phyloP scores from a whole-genome alignment of 768 basidiomycete species.

The Clitopilus passeckerianus region DNA sequence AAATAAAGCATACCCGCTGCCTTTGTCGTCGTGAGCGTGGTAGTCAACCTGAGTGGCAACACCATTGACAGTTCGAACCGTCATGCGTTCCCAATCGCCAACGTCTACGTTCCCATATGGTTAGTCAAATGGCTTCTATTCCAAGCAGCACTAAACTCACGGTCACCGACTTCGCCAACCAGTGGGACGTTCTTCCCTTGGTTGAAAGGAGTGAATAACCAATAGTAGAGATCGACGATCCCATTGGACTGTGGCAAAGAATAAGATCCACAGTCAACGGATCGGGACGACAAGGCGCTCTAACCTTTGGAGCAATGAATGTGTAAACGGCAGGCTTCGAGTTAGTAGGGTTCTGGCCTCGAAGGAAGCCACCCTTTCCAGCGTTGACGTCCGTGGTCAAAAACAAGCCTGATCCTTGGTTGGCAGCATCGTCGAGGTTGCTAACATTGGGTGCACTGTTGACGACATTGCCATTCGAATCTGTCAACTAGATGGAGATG shows the following conservation, averaged over 20 bases:
- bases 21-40: conserved; percentile 11
- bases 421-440: conserved; percentile 6
- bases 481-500: conserved; percentile 7
- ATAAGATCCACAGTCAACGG: not conserved
- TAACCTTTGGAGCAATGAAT: conserved; percentile 13
- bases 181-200: conserved; percentile 10
- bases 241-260: conserved; percentile 7
- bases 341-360: conserved; percentile 13
- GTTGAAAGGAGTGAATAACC: conserved; percentile 14
- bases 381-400: conserved; percentile 8
- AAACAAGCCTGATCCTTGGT: conserved; percentile 8
- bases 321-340: conserved; percentile 8
- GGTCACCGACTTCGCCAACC: conserved; percentile 13
- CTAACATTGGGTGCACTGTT: conserved; percentile 3
- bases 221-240: conserved; percentile 12
- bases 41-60: conserved; percentile 14
- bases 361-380: conserved; percentile 11
- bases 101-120: conserved; percentile 4
- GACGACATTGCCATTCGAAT: conserved; percentile 7
- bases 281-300: not conserved
- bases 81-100: conserved; percentile 15
- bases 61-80: conserved; percentile 12
- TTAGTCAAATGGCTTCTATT: not conserved
- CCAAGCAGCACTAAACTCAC: not conserved
- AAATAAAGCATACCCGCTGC: conserved; percentile 9